Base-by-base conservation (phyloP, 768 basidiomycete species). In the Termitomyces sp. region DNA sequence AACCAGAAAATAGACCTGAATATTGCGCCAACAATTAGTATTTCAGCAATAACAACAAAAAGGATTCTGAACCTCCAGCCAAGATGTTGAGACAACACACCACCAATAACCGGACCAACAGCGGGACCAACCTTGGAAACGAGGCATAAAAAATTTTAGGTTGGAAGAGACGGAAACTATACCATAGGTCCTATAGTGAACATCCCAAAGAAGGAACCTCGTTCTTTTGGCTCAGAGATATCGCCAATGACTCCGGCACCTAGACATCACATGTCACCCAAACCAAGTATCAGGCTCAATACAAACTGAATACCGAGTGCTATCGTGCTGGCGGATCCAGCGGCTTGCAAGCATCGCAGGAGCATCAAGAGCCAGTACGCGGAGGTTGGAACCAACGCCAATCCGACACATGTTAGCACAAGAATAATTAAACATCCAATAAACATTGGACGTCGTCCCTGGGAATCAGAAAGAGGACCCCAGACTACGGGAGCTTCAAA, bases 341-440 rank as follows among this genome's bases (percentile, higher is more conserved):
- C 78, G 1, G 88, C 85, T 73, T 94, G 91, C 3, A 93, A 38
- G 58, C 87, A 89, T 23, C 92, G 81, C n/a, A 94, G 76, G 15
- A 94, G 62, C 73, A 94, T 78, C 11, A 94, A 73, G 5, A 91
- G 71, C 89, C 89, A 93, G 66, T 89, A 94, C 3, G 78, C 86
- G 4, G 73, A 73, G 3, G 75, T 75, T 1, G 79, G 78, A 21
- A 76, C 73, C 8, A 79, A 68, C 0, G 79, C 80, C 17, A 82
- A 66, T 14, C 79, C 80, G 71, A 92, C 73, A 63, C 89, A 93
- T 2, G 89, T 81, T 8, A 81, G 54, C 9, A 82, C 72, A 37
- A 91, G 76, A 37, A 91, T 75, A 11, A 81, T 59, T 31, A 94
- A 69, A 62, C 89, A 91, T 3, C 69, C 73, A 38, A 86, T 71